Percentiles rank a stretch among this genome's conserved stretches.
Evolutionary conservation across 2,329 filamentous ascomycete species (phyloP).

Genomic region (Decorospora gaudefroyi): DNA sequence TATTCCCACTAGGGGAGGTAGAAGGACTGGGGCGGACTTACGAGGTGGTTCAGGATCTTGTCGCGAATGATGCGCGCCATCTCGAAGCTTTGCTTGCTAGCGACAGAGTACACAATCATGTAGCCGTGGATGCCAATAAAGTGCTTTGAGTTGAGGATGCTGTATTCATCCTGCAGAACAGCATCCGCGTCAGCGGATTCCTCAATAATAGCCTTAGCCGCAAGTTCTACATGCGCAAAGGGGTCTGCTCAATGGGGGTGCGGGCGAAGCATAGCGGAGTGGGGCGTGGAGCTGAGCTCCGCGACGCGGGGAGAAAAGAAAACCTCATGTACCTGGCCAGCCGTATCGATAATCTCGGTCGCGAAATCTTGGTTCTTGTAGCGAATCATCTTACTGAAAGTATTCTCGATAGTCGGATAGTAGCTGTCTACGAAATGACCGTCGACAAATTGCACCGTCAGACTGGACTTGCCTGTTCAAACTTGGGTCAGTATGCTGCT

Average conservation of each 20-base stretch:
- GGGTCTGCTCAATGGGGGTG: background rate
- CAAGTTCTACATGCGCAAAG: background rate
- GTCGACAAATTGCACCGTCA: conserved; percentile 96
- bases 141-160: conserved; percentile 96
- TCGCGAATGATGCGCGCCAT: conserved; percentile 96
- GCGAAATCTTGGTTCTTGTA: conserved; percentile 91
- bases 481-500: conserved; percentile 21
- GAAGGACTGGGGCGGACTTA: conserved; percentile 53
- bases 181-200: conserved; percentile 29
- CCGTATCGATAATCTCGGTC: conserved; percentile 97
- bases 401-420: conserved; percentile 99
- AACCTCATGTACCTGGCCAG: conserved; percentile 72
- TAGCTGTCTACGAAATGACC: conserved; percentile 98
- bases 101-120: conserved; percentile 98
- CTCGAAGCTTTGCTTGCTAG: conserved; percentile 90
- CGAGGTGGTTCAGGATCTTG: conserved; percentile 95
- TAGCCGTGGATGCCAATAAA: conserved; percentile 99
- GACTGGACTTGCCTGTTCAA: conserved; percentile 84
- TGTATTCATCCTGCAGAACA: conserved; percentile 82
- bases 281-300: conserved; percentile 20
- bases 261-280: conserved; percentile 12
- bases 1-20: too few species aligned
- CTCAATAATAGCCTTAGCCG: conserved; percentile 14
- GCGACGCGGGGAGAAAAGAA: conserved; percentile 27
- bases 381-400: conserved; percentile 93